These are phyloP conservation scores for Alternaria ethzedia DNA, from an alignment of 2,329 filamentous ascomycete genomes.

Conservation along the genomic window DNA sequence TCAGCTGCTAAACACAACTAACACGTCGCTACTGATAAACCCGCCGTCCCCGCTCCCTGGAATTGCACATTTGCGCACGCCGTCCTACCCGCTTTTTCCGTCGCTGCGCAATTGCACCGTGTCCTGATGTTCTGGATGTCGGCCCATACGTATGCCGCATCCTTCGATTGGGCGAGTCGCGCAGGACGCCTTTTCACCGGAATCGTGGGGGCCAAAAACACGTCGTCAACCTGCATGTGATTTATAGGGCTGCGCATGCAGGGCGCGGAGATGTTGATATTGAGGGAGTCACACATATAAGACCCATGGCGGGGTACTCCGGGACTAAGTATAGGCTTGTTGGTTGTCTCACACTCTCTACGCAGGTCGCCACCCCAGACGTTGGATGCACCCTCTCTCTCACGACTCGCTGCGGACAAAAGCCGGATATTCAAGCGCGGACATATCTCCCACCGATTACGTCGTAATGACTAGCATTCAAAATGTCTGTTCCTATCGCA, in stretches of 20 bases:
- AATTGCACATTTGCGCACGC: conserved; percentile 20
- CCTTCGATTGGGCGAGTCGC: conserved; percentile 12
- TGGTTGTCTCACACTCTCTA: neutral
- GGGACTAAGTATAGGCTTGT: neutral
- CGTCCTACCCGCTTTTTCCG: conserved; percentile 4
- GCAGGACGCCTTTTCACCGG: conserved; percentile 17
- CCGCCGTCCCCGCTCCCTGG: conserved; percentile 9
- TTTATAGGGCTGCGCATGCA: conserved; percentile 9
- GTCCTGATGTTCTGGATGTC: conserved; percentile 15
- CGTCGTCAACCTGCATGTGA: conserved; percentile 11
- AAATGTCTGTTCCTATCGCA: neutral
- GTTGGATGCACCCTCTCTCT: neutral
- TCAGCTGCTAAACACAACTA: neutral
- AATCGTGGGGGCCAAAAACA: conserved; percentile 28
- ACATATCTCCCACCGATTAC: neutral
- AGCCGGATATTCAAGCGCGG: neutral
- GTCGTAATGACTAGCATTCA: neutral
- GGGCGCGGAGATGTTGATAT: conserved; percentile 1
- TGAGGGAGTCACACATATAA: conserved; percentile 1
- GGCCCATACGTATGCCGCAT: conserved; percentile 13
- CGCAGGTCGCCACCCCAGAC: neutral
- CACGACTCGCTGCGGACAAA: neutral
- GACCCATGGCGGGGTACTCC: neutral
- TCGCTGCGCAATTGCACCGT: conserved; percentile 4
- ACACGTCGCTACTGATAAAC: conserved; percentile 14